phyloP scores from a whole-genome alignment of 2,329 filamentous ascomycete genomes.

The Colletotrichum paranaense region DNA sequence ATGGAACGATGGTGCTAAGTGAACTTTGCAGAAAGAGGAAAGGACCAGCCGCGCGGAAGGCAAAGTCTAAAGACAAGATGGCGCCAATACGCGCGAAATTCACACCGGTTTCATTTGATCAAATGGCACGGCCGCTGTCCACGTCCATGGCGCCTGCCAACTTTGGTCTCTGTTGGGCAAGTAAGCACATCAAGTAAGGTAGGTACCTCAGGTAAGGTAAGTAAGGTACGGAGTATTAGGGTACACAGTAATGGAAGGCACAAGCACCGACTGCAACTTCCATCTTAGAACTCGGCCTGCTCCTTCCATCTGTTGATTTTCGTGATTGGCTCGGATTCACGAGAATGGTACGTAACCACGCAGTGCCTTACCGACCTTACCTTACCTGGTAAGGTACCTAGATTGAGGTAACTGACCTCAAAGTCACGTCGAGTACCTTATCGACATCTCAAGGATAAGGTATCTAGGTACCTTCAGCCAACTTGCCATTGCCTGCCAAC shows the following conservation, averaged over 20 bases:
- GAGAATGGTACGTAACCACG: background rate
- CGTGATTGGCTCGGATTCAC: background rate
- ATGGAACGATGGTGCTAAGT: background rate
- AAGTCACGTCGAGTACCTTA: no score
- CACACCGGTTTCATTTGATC: background rate
- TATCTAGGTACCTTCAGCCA: background rate
- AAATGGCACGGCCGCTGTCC: background rate
- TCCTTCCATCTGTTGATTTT: background rate
- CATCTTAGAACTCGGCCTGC: background rate
- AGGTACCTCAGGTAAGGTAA: no score
- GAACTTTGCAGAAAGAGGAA: background rate
- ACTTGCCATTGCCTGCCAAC: background rate
- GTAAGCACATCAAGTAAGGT: no score
- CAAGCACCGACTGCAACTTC: background rate
- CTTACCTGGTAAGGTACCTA: no score
- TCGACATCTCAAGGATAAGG: background rate
- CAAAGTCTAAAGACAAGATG: background rate
- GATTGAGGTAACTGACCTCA: no score
- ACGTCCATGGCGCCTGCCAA: background rate
- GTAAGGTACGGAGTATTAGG: no score
- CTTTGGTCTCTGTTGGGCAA: background rate
- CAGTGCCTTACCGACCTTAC: no score
- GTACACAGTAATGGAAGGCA: background rate
- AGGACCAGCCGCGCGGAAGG: slow-evolving; percentile 15
- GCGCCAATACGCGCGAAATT: background rate